phyloP scores from a whole-genome alignment of 768 basidiomycete genomes.

The Mycena vitilis region DNA sequence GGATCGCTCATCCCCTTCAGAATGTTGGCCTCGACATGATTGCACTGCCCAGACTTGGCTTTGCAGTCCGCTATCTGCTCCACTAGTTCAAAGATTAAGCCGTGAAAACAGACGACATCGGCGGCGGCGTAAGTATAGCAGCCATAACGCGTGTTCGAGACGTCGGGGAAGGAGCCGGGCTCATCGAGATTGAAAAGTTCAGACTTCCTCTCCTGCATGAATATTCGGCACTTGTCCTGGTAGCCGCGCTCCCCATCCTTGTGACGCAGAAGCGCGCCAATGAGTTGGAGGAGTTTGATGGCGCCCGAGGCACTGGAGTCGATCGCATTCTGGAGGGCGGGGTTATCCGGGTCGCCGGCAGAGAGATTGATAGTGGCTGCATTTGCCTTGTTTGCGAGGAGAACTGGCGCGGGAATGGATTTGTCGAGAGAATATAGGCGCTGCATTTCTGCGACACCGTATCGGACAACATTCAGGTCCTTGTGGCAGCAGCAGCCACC shows the following conservation, averaged over 20 bases:
- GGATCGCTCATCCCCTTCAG: slow-evolving; percentile 2
- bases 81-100: slow-evolving; percentile 33
- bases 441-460: slow-evolving; percentile 27
- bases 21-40: slow-evolving; percentile 16
- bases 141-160: slow-evolving; percentile 19
- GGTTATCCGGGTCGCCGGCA: slow-evolving; percentile 16
- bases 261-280: slow-evolving; percentile 43
- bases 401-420: slow-evolving; percentile 34
- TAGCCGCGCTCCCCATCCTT: slow-evolving; percentile 44
- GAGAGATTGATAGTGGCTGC: slow-evolving; percentile 31
- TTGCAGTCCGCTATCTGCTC: slow-evolving; percentile 28
- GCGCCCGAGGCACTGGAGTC: slow-evolving; percentile 40
- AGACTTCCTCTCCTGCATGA: slow-evolving; percentile 29
- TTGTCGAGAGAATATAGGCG: slow-evolving; percentile 10
- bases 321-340: slow-evolving; percentile 32
- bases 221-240: slow-evolving; percentile 31
- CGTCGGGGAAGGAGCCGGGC: slow-evolving; percentile 37
- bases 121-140: slow-evolving; percentile 11
- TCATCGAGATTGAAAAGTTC: slow-evolving; percentile 22
- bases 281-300: slow-evolving; percentile 39
- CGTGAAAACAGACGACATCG: slow-evolving; percentile 28
- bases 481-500: slow-evolving; percentile 48
- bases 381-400: slow-evolving; percentile 44
- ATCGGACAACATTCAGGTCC: slow-evolving; percentile 45
- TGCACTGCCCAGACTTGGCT: slow-evolving; percentile 23